Base-by-base conservation (phyloP, 2,329 filamentous ascomycete genomes). In the Drechslera avenae region DNA sequence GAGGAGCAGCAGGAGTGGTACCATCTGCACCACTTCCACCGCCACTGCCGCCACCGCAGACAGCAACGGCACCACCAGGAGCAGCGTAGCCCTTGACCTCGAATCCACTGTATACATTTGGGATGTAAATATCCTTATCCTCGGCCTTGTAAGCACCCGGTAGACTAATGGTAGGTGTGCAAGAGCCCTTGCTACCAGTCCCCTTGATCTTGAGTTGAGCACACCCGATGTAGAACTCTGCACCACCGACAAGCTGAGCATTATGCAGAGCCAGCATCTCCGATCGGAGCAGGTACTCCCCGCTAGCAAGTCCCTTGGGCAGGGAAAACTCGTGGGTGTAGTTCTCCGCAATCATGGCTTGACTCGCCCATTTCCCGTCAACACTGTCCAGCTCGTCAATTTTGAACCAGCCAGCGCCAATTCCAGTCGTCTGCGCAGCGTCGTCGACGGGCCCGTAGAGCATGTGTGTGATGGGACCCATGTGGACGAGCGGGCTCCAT, bases 361-460 rank as follows among this genome's bases (percentile, higher is more conserved):
- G 68, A 36, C 63, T 69, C 13, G 64, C 67, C 69, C 68, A 71
- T 50, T 65, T 67, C 49, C 69, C 67, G 36, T 57, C 52, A 10
- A 56, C 59, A 42, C 57, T 50, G 46, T 69, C 56, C 8, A 64
- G 35, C 54, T 72, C 68, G 34, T 73, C 69, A 37, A 73, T 72
- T 62, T 73, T 73, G 63, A 73, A 69, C 71, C 71, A 73, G 9
- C 63, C 61, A 5, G 65, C 59, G 16, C 70, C 71, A 19, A 66
- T 59, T 36, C 68, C 69, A 36, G 63, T 64, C 8, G 60, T 68
- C 33, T 59, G 52, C 21, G 57, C 55, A 9, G 69, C 80, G 72
- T 86, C 87, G 73, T 87, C 84, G 59, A 88, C 78, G 55, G 67
- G 69, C 16, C 67, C 65, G 50, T 66, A 67, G 31, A 73, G 62